Percentiles rank a stretch among this genome's conserved stretches.
These are phyloP conservation scores for Russula emetica DNA, from an alignment of 768 basidiomycete species.

Conservation along the genomic window DNA sequence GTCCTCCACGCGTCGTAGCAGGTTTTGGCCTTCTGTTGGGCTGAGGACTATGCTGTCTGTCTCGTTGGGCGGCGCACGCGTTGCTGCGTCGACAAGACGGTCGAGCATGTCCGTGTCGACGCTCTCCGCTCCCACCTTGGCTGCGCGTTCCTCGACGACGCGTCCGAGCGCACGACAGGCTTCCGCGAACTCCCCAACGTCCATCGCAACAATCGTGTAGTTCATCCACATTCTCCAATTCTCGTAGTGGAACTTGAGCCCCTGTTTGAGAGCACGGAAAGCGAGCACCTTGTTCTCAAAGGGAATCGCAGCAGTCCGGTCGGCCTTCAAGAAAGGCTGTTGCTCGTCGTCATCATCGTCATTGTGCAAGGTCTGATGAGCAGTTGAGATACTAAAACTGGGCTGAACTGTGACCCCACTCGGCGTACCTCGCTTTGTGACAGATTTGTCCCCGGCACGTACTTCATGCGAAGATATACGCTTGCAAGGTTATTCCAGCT, in stretches of 20 bases:
- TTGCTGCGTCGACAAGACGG: constrained; percentile 83
- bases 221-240: constrained; percentile 99
- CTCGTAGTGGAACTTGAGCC: constrained; percentile 76
- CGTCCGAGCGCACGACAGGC: constrained; percentile 78
- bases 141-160: constrained; percentile 70
- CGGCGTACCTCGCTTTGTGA: constrained; percentile 33
- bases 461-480: constrained; percentile 80
- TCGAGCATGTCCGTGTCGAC: constrained; percentile 89
- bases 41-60: constrained; percentile 37
- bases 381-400: not conserved
- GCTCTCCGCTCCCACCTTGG: constrained; percentile 46
- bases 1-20: constrained; percentile 61
- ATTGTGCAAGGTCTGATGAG: not conserved
- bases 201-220: constrained; percentile 90
- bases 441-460: constrained; percentile 33
- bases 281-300: constrained; percentile 82
- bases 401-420: not conserved
- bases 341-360: constrained; percentile 1
- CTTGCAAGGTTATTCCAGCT: constrained; percentile 98
- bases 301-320: constrained; percentile 39
- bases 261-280: constrained; percentile 88
- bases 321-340: not conserved
- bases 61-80: constrained; percentile 45
- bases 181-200: constrained; percentile 89
- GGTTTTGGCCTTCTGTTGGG: constrained; percentile 62